Percentiles rank a stretch among this genome's conserved stretches.
Conservation (phyloP, 176 grass and related monocot species). For the Bolboschoenus planiculmis region DNA sequence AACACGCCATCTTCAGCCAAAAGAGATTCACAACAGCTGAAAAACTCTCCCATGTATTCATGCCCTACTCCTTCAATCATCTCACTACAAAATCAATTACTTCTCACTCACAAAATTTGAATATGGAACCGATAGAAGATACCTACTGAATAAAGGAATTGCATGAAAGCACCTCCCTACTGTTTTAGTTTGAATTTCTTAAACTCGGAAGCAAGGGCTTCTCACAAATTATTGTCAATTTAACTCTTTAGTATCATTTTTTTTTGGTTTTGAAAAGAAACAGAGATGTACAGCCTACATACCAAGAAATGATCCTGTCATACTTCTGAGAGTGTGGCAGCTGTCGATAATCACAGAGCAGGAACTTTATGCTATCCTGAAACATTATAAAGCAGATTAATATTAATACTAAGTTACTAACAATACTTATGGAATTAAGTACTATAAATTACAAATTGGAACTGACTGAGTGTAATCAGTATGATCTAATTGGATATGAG, state of each 20-base stretch:
- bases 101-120: background rate
- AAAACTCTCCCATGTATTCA: conserved; percentile 78
- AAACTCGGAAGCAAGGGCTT: background rate
- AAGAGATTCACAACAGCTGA: conserved; percentile 64
- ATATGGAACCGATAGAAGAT: background rate
- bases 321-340: conserved; percentile 45
- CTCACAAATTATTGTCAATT: background rate
- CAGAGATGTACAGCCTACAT: background rate
- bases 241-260: background rate
- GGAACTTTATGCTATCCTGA: conserved; percentile 59
- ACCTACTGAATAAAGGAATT: background rate
- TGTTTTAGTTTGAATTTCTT: background rate
- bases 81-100: conserved; percentile 32
- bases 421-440: background rate
- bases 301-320: conserved; percentile 86
- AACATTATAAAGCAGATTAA: conserved; percentile 13
- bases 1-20: conserved; percentile 62
- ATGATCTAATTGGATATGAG: background rate
- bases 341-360: conserved; percentile 76
- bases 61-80: conserved; percentile 91
- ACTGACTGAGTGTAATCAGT: background rate
- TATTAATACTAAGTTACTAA: background rate
- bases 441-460: conserved; percentile 1
- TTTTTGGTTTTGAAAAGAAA: background rate
- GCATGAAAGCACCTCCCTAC: background rate